A percentile compares a stretch with the other conserved stretches of the same genome.
These are phyloP conservation scores for Microcera coccophila DNA, from an alignment of 2,329 filamentous ascomycete species.

Conservation along the genomic window DNA sequence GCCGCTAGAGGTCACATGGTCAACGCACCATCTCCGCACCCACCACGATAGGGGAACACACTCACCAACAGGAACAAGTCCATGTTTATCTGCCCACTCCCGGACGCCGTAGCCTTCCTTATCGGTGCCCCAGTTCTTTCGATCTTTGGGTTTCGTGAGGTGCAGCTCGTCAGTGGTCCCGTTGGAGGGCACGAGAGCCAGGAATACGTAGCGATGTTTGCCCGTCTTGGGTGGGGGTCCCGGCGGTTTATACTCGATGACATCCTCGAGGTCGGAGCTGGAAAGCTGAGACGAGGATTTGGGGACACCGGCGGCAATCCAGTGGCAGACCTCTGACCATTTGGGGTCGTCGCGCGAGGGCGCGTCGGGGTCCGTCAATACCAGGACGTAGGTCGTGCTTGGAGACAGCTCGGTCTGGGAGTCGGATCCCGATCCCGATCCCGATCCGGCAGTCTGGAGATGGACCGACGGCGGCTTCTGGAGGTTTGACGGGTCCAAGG, in stretches of 20 bases:
- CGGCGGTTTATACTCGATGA: conserved; percentile 18
- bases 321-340: conserved; percentile 24
- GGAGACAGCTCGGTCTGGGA: not conserved
- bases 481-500: conserved; percentile 8
- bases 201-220: conserved; percentile 22
- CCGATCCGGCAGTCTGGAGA: not conserved
- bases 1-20: conserved; percentile 10
- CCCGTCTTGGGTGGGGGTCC: conserved; percentile 17
- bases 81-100: conserved; percentile 18
- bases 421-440: not conserved
- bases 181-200: conserved; percentile 16
- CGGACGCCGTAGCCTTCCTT: conserved; percentile 14
- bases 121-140: conserved; percentile 18
- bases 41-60: not conserved
- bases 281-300: not conserved
- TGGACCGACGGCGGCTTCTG: not conserved
- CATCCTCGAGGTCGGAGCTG: conserved; percentile 3
- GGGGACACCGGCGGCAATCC: conserved; percentile 10
- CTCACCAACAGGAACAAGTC: conserved; percentile 20
- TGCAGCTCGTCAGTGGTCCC: conserved; percentile 15
- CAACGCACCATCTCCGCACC: not conserved
- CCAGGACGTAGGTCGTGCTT: conserved; percentile 8
- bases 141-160: conserved; percentile 10
- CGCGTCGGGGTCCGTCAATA: conserved; percentile 20
- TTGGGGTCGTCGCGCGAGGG: conserved; percentile 19